A percentile compares a stretch with the other conserved stretches of the same genome.
These are phyloP conservation scores for Neurospora sp. DNA, from an alignment of 495 filamentous ascomycete species.

Conservation along the genomic window DNA sequence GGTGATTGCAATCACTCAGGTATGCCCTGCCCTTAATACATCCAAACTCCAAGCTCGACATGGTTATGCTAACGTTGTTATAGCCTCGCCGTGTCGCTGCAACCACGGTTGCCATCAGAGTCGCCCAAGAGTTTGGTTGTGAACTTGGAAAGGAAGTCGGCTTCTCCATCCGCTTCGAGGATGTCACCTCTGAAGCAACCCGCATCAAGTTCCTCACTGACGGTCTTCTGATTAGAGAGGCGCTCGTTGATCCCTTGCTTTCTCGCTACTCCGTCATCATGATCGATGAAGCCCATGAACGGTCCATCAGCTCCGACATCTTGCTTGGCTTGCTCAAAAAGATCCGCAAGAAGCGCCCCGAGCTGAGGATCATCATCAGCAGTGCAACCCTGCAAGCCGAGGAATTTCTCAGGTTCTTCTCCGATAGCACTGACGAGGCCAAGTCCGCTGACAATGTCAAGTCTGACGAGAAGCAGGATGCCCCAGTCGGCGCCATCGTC, in stretches of 20 bases:
- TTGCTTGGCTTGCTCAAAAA: conserved; percentile 93
- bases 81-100: conserved; percentile 89
- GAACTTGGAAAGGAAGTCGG: conserved; percentile 91
- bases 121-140: conserved; percentile 88
- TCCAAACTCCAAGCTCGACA: background rate
- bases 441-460: conserved; percentile 35
- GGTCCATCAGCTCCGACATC: conserved; percentile 88
- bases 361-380: conserved; percentile 82
- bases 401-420: conserved; percentile 77
- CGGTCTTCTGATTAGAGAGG: conserved; percentile 88
- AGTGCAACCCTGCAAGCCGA: conserved; percentile 92
- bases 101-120: conserved; percentile 80
- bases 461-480: conserved; percentile 27
- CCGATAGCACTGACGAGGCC: conserved; percentile 32
- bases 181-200: conserved; percentile 79
- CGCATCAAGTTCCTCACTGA: conserved; percentile 96
- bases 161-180: conserved; percentile 94
- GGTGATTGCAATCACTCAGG: conserved; percentile 83
- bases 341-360: conserved; percentile 69
- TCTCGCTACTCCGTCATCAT: conserved; percentile 95
- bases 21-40: conserved; percentile 25
- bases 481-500: conserved; percentile 59
- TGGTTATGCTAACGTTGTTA: conserved; percentile 10
- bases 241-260: conserved; percentile 82
- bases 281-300: conserved; percentile 97